These are phyloP conservation scores for Colletotrichum sidae DNA, from an alignment of 2,329 filamentous ascomycete genomes.

Conservation along the genomic window DNA sequence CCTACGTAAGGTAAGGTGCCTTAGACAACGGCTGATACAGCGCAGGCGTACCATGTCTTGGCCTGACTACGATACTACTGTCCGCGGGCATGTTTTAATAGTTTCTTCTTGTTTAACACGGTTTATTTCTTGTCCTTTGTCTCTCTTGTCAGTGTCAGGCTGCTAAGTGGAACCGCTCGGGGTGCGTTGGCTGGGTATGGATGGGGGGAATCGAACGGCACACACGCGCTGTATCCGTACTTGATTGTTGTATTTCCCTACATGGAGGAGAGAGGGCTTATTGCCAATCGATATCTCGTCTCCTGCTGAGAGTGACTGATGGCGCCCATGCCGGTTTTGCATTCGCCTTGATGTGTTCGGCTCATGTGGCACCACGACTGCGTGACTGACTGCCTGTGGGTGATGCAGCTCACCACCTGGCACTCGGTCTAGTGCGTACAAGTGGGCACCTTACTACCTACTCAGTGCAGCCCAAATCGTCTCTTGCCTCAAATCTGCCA, in stretches of 20 bases:
- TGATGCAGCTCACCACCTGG: slow-evolving; percentile 19
- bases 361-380: slow-evolving; percentile 28
- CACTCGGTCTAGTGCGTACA: slow-evolving; percentile 6
- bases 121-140: slow-evolving; percentile 21
- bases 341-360: slow-evolving; percentile 13
- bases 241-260: too few relatives aligned
- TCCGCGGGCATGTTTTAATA: slow-evolving; percentile 18
- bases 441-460: not conserved
- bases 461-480: not conserved
- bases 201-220: too few relatives aligned
- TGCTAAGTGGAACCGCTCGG: slow-evolving; percentile 11
- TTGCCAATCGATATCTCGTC: not conserved
- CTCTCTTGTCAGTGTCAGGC: slow-evolving; percentile 6
- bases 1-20: too few relatives aligned
- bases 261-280: slow-evolving; percentile 6
- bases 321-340: not conserved
- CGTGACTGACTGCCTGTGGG: slow-evolving; percentile 23
- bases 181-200: slow-evolving; percentile 1
- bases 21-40: not conserved
- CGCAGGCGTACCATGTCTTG: not conserved
- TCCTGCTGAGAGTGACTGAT: not conserved
- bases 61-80: not conserved
- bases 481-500: slow-evolving; percentile 9
- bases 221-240: too few relatives aligned
- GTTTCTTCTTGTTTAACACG: slow-evolving; percentile 33